Evolutionary conservation across 345 rosid species (phyloP).

Genomic region (Brassica rapa): DNA sequence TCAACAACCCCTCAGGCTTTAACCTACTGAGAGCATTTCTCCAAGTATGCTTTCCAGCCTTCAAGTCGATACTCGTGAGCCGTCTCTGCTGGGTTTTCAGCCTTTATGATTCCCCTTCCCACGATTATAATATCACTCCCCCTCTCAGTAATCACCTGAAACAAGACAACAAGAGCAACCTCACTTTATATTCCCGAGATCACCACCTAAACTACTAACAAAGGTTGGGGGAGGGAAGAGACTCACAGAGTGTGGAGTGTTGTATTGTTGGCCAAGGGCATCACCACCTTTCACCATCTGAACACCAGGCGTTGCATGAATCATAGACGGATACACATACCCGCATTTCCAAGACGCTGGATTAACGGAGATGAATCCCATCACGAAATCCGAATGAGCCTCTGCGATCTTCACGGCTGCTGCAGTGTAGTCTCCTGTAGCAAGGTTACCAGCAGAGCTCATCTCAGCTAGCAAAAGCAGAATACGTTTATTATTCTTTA

Average conservation of each 20-base stretch:
- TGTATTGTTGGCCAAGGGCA: constrained; percentile 89
- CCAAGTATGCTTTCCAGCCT: constrained; percentile 96
- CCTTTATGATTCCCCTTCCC: constrained; percentile 94
- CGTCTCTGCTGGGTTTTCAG: constrained; percentile 66
- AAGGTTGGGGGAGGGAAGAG: constrained; percentile 39
- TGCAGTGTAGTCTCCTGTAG: constrained; percentile 94
- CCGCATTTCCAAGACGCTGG: constrained; percentile 96
- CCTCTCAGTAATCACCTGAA: constrained; percentile 77
- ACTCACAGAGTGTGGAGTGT: constrained; percentile 93
- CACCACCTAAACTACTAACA: neutral
- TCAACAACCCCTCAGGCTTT: constrained; percentile 3
- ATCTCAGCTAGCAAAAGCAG: constrained; percentile 83
- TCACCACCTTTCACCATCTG: constrained; percentile 93
- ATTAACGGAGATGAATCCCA: constrained; percentile 95
- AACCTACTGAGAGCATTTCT: constrained; percentile 50
- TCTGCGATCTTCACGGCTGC: constrained; percentile 91
- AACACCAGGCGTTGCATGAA: constrained; percentile 98
- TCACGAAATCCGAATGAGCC: constrained; percentile 89
- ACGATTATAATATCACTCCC: constrained; percentile 97
- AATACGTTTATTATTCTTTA: no score
- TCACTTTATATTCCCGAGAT: neutral
- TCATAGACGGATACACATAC: constrained; percentile 73
- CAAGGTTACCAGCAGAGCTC: constrained; percentile 99
- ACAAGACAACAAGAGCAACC: neutral
- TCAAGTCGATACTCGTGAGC: constrained; percentile 87